Conservation (phyloP, 129 eudicot genomes). For the Chrysanthemum makinoi region DNA sequence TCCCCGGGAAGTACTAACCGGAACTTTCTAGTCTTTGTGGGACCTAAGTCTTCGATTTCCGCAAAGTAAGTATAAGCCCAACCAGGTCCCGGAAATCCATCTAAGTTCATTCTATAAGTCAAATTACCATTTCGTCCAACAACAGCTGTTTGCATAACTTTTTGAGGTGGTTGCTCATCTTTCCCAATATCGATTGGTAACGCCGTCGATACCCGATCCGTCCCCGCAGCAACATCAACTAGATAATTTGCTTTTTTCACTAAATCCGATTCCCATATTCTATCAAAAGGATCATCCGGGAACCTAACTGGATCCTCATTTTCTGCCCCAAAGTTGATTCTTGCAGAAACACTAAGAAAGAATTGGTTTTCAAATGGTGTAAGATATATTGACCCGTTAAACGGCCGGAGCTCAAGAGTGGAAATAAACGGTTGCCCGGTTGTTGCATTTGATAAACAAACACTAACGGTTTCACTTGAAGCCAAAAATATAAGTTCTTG, state of each 20-base stretch:
- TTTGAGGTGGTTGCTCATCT: slow-evolving; percentile 76
- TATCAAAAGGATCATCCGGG: slow-evolving; percentile 96
- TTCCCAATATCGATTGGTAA: slow-evolving; percentile 52
- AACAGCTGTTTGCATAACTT: slow-evolving; percentile 98
- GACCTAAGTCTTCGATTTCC: slow-evolving; percentile 71
- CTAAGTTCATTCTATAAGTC: slow-evolving; percentile 84
- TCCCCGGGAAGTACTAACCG: slow-evolving; percentile 59
- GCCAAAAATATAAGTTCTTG: slow-evolving; percentile 87
- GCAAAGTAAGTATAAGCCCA: slow-evolving; percentile 96
- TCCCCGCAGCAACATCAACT: slow-evolving; percentile 94
- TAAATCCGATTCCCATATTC: slow-evolving; percentile 90
- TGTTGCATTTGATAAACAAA: slow-evolving; percentile 94
- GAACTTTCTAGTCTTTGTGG: slow-evolving; percentile 56
- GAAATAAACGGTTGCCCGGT: slow-evolving; percentile 94
- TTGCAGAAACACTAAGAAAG: slow-evolving; percentile 85
- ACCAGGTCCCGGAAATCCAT: slow-evolving; percentile 92
- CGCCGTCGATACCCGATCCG: slow-evolving; percentile 66
- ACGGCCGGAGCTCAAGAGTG: slow-evolving; percentile 90
- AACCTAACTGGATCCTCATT: slow-evolving; percentile 84
- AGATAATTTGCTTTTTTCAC: slow-evolving; percentile 85
- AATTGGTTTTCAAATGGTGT: slow-evolving; percentile 73
- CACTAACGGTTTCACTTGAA: slow-evolving; percentile 62
- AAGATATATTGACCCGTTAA: slow-evolving; percentile 78
- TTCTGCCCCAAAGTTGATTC: slow-evolving; percentile 91
- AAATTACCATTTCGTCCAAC: slow-evolving; percentile 81